phyloP scores from a whole-genome alignment of 441 rosid genomes.

The Daphne laureola region DNA sequence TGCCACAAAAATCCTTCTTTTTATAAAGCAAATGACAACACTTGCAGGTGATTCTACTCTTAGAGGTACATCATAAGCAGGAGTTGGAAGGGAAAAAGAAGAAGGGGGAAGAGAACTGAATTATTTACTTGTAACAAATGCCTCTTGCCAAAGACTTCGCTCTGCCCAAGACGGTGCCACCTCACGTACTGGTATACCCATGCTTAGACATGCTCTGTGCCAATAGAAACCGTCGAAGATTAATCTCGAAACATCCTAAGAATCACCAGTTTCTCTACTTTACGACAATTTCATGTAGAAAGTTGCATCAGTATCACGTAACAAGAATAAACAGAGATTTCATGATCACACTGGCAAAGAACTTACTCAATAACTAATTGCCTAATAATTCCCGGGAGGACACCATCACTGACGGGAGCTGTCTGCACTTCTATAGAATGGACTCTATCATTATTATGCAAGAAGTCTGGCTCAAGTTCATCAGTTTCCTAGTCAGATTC shows the following conservation, averaged over 20 bases:
- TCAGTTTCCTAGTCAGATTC: constrained; percentile 28
- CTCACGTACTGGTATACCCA: constrained; percentile 61
- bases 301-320: background rate
- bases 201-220: constrained; percentile 52
- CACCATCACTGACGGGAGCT: constrained; percentile 69
- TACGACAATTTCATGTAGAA: background rate
- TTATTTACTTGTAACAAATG: constrained; percentile 69
- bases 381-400: constrained; percentile 81
- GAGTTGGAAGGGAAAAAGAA: background rate
- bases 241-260: background rate
- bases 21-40: background rate
- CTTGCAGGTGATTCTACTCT: background rate
- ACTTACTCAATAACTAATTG: constrained; percentile 74
- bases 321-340: background rate
- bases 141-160: constrained; percentile 67
- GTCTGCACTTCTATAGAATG: constrained; percentile 63
- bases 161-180: constrained; percentile 80
- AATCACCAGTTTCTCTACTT: constrained; percentile 4
- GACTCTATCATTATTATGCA: constrained; percentile 14
- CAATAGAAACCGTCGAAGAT: constrained; percentile 4
- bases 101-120: background rate
- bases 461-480: constrained; percentile 22
- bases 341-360: background rate
- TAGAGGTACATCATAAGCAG: background rate
- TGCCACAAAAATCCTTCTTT: too few relatives aligned